These are phyloP conservation scores for Hibiscus syriacus DNA, from an alignment of 345 rosid genomes.

Conservation along the genomic window DNA sequence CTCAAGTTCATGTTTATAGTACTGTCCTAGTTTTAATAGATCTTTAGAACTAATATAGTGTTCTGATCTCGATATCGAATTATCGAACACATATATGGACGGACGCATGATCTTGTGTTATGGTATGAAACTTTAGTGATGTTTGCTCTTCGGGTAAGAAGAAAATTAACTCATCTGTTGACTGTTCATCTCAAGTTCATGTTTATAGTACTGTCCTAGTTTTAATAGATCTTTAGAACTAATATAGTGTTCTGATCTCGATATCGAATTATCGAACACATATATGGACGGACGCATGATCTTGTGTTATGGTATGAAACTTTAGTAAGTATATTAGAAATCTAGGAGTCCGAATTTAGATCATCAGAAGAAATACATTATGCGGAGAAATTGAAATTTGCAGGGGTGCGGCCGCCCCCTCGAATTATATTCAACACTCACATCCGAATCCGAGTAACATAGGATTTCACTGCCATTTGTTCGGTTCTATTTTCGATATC, in stretches of 20 bases:
- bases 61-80: background rate
- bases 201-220: background rate
- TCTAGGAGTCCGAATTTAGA: too few relatives aligned
- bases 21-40: background rate
- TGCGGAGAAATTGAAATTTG: too few relatives aligned
- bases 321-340: too few relatives aligned
- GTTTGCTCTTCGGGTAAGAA: constrained; percentile 46
- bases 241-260: background rate
- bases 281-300: too few relatives aligned
- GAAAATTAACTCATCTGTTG: background rate
- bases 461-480: background rate
- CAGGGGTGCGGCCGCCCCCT: too few relatives aligned
- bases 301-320: too few relatives aligned
- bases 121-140: too few relatives aligned
- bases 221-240: background rate
- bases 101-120: too few relatives aligned
- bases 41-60: background rate
- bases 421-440: background rate
- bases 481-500: too few relatives aligned
- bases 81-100: background rate
- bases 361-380: too few relatives aligned
- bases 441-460: background rate
- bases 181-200: background rate
- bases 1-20: background rate
- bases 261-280: background rate